Evolutionary conservation across 306 rosid species (phyloP), one percentile per base, ranked within the genome.

Genomic region (Fragaria nilgerrensis): DNA sequence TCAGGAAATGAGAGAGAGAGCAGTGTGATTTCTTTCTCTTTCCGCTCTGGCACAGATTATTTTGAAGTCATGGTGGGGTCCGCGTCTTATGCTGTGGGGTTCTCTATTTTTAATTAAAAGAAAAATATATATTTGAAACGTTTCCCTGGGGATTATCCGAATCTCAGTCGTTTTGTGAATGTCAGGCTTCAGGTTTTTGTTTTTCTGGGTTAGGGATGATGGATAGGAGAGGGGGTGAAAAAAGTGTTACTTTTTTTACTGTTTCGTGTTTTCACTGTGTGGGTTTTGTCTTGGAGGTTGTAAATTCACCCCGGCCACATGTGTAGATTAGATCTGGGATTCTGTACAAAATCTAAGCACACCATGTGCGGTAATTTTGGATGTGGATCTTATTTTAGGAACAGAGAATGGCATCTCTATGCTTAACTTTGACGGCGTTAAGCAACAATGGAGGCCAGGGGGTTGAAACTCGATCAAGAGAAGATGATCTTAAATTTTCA

Each of bases 31-130:
- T 73, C 73, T 72, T 80, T 73, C 73, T 72, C 89, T 89, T 83
- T 88, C 88, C 84, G 86, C 70, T 75, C 88, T 75, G 88, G 88
- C 90, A 78, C 94, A 77, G 92, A 89, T 89, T 83, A 88, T 89
- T 88, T 85, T 78, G 96, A 78, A 75, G 78, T 0, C 27, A 27
- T 7, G 2, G 41, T 59, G 67, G 86, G 86, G 2, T 92, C 89
- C 89, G 81, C 70, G 75, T 43, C 17, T 16, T 70, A 80, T 17
- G 81, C 78, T 37, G 74, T 69, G 49, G 83, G 76, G 15, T 27
- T 74, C 19, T 0, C 0, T 12, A 15, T 1, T 12, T 20, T n/a
- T 13, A 12, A 53, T n/a, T n/a, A n/a, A n/a, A n/a, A n/a, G n/a
- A n/a, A 6, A 10, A 12, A 25, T 10, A 73, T 12, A 53, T 73